phyloP scores from a whole-genome alignment of 176 grass and related monocot species.

The Musa itinerans region DNA sequence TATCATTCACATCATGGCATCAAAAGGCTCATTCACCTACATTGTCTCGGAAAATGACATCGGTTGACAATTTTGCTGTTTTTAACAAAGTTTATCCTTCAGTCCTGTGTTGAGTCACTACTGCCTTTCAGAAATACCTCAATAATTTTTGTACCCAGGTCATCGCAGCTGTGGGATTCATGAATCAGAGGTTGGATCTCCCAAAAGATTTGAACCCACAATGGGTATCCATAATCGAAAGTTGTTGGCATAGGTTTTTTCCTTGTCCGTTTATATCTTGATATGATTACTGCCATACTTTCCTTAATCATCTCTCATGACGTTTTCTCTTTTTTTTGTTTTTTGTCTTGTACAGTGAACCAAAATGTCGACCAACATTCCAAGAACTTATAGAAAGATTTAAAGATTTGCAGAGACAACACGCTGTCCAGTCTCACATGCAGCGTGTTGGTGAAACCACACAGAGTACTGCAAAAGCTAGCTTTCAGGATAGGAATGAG shows the following conservation, averaged over 20 bases:
- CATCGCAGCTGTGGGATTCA: conserved; percentile 88
- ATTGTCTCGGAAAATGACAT: no score
- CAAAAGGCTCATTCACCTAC: no score
- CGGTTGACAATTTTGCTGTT: no score
- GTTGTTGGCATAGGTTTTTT: conserved; percentile 80
- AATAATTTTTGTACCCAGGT: conserved; percentile 29
- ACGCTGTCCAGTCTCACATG: conserved; percentile 43
- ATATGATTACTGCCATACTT: neutral
- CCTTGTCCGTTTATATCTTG: neutral
- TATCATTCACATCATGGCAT: no score
- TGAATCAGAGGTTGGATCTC: conserved; percentile 87
- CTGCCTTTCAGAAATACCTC: neutral
- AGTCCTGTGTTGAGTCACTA: no score
- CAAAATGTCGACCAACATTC: conserved; percentile 58
- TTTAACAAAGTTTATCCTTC: no score
- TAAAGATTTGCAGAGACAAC: conserved; percentile 55
- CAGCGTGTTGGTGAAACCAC: conserved; percentile 40
- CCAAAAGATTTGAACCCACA: conserved; percentile 63
- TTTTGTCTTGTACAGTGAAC: conserved; percentile 44
- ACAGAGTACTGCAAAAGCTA: conserved; percentile 30
- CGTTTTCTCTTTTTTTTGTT: no score
- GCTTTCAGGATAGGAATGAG: conserved; percentile 39
- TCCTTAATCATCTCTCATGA: neutral
- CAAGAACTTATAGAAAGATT: conserved; percentile 75
- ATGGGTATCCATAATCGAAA: conserved; percentile 75